phyloP scores from a whole-genome alignment of 371 early-diverging fungal genomes.

The Entomophthora muscae region DNA sequence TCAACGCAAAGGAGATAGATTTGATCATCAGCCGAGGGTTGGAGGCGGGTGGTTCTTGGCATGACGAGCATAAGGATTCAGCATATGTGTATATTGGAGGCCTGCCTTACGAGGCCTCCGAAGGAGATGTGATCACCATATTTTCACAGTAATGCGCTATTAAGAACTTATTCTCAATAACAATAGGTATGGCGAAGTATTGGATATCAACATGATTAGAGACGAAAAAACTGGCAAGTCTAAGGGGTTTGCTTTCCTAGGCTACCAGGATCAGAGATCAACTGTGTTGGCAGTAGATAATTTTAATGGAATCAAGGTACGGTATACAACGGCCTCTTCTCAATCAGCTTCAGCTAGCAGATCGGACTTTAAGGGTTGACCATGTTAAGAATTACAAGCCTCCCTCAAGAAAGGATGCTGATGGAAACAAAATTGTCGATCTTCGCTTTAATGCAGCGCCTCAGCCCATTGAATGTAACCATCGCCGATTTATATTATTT shows the following conservation, averaged over 20 bases:
- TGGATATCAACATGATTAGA: constrained; percentile 70
- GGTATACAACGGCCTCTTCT: constrained; percentile 11
- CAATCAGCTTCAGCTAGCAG: constrained; percentile 27
- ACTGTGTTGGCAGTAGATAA: constrained; percentile 90
- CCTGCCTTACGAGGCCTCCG: constrained; percentile 65
- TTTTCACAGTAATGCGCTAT: constrained; percentile 65
- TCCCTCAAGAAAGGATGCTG: constrained; percentile 21
- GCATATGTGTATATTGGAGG: constrained; percentile 83
- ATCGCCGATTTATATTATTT: not conserved
- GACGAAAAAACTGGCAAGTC: constrained; percentile 74
- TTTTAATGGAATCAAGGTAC: constrained; percentile 63
- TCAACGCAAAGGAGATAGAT: constrained; percentile 39
- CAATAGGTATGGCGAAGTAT: constrained; percentile 68
- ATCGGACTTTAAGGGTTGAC: constrained; percentile 51
- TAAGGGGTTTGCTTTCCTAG: constrained; percentile 81
- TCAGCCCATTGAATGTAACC: not conserved
- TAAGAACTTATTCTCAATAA: not conserved
- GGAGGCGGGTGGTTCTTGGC: constrained; percentile 54
- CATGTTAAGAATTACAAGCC: constrained; percentile 47
- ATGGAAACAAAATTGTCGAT: constrained; percentile 5
- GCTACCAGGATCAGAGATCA: constrained; percentile 81
- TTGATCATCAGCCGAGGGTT: constrained; percentile 13
- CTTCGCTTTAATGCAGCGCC: not conserved
- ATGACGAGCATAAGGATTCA: constrained; percentile 73
- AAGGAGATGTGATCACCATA: constrained; percentile 79